Evolutionary conservation across 176 grass and related monocot genomes (phyloP), one percentile per base, ranked within the genome.

Genomic region (Carex myosuroides): DNA sequence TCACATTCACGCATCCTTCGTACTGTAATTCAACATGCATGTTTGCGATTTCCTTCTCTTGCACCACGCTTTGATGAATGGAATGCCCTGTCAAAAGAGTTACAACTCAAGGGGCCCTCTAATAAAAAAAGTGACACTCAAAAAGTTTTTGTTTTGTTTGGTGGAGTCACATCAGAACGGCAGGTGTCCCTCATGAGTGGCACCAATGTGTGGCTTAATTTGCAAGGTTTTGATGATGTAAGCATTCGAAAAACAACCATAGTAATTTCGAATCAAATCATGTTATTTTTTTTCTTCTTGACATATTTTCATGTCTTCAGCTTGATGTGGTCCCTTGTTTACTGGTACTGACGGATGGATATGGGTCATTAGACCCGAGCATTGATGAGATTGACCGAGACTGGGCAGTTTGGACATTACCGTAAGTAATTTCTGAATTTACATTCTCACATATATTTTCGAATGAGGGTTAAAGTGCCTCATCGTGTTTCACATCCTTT

Each of bases 161-260:
- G 95, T 84, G 95, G 95, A 1, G 89, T 92, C 86, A 98, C 95
- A 82, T 98, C 95, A 56, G 95, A 98, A 81, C 92, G 95, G 33
- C 92, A 98, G 85, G 95, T 98, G 67, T 98, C 95, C 20, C 90
- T 94, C 84, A 98, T 98, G 95, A 98, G 95, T 84, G 95, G 95
- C 21, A 98, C 95, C 64, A 94, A 98, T 92, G 92, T 98, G 52
- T 94, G 92, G 95, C 95, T 98, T 83, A 98, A 94, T 86, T 90
- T 98, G 82, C 92, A 93, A 92, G 85, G 81, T 29, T 97, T 91
- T 42, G 84, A 92, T 91, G 92, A 97, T 94, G 95, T 98, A 90
- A 97, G 88, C 60, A 50, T 67, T 13, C 24, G 8, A 50, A 83
- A 79, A 41, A 83, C 29, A 79, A 37, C 12, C 13, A 78, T 21